phyloP scores from a whole-genome alignment of 192 early-diverging fungal genomes.

The Backusella sp. region DNA sequence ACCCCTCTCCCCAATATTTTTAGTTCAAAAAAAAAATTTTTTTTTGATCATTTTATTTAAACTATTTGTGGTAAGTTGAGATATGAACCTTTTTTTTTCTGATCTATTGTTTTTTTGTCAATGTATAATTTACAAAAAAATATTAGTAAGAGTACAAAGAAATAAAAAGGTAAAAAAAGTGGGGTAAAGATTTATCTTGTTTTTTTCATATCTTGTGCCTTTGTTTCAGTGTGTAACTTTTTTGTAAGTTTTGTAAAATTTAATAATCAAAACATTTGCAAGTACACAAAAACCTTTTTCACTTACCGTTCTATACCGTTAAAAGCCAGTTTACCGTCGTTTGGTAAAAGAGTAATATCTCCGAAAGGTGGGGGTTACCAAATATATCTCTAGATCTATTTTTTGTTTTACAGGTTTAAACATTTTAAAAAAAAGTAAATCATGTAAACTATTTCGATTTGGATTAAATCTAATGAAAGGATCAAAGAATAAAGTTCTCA shows the following conservation, averaged over 20 bases:
- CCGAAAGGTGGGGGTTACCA: not conserved
- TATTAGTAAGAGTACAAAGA: not conserved
- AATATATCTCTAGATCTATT: too few species aligned
- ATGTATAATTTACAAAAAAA: not conserved
- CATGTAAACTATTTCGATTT: not conserved
- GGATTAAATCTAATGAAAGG: not conserved
- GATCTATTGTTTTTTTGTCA: not conserved
- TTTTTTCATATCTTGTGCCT: not conserved
- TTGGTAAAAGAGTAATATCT: not conserved
- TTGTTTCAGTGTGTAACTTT: not conserved
- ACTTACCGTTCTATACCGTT: not conserved
- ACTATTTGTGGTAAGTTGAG: not conserved
- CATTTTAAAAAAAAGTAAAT: not conserved
- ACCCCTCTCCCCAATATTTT: not conserved
- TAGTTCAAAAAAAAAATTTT: not conserved
- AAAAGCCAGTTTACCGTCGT: not conserved
- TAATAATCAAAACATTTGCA: not conserved
- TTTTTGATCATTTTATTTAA: not conserved
- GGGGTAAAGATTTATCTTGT: not conserved
- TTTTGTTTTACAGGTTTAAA: not conserved
- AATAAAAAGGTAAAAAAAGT: conserved; percentile 4
- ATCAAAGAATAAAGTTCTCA: not conserved
- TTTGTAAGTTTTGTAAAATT: not conserved
- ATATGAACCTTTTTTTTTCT: not conserved
- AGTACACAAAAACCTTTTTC: not conserved